Evolutionary conservation across 2,329 filamentous ascomycete species (phyloP).

Genomic region (Helminthosporium solani): DNA sequence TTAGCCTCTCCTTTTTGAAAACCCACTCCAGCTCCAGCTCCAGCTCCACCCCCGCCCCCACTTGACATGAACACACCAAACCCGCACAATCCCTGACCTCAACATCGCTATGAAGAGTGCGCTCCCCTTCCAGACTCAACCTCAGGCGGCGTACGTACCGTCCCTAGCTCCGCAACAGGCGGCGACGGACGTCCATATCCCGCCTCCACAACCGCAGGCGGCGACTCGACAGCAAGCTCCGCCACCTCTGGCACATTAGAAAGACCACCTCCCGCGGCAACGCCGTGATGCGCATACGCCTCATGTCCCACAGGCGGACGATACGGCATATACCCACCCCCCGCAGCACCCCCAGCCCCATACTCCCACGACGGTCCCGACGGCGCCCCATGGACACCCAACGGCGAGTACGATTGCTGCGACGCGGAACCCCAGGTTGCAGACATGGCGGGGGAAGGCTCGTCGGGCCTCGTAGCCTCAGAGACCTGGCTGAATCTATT

Average conservation of each 20-base stretch:
- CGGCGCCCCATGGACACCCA: slow-evolving; percentile 9
- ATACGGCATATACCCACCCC: slow-evolving; percentile 26
- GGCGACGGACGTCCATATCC: neutral
- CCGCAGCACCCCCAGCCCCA: slow-evolving; percentile 10
- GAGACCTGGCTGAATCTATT: slow-evolving; percentile 3
- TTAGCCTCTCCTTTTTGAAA: no score
- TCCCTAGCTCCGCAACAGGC: neutral
- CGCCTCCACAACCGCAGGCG: slow-evolving; percentile 25
- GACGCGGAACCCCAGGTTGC: slow-evolving; percentile 30
- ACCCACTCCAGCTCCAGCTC: no score
- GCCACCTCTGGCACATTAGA: slow-evolving; percentile 16
- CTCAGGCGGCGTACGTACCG: neutral
- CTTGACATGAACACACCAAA: no score
- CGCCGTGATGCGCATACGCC: neutral
- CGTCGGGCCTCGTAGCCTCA: neutral
- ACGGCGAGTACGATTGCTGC: slow-evolving; percentile 30
- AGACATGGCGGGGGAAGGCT: neutral
- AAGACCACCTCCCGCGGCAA: neutral
- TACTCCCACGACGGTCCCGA: slow-evolving; percentile 10
- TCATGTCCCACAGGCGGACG: slow-evolving; percentile 18
- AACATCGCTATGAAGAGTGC: neutral
- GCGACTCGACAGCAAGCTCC: slow-evolving; percentile 14
- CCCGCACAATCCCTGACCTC: neutral
- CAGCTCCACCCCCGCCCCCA: no score
- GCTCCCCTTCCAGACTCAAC: neutral